These are phyloP conservation scores for Aspergillus sp. DNA, from an alignment of 2,329 filamentous ascomycete species.

Conservation along the genomic window DNA sequence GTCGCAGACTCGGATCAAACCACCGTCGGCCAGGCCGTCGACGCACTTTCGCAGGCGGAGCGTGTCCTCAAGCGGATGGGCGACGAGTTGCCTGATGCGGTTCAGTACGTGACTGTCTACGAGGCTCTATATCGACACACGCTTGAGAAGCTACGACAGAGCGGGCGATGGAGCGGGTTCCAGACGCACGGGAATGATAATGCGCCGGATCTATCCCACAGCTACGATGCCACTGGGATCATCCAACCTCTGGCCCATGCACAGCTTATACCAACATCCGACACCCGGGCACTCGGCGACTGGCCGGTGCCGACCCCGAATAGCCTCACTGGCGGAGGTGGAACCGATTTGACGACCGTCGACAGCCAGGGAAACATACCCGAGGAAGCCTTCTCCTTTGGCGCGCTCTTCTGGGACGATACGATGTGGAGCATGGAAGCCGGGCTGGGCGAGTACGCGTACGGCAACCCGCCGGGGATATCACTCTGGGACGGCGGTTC, in stretches of 20 bases:
- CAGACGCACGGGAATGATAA: no score
- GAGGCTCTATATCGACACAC: conserved; percentile 23
- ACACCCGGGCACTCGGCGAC: neutral
- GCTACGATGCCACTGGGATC: no score
- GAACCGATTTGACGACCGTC: neutral
- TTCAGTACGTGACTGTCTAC: conserved; percentile 27
- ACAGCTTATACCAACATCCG: no score
- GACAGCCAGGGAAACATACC: neutral
- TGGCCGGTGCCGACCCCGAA: neutral
- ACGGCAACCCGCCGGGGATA: conserved; percentile 3
- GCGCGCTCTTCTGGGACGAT: conserved; percentile 1
- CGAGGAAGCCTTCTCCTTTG: neutral
- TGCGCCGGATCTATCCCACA: no score
- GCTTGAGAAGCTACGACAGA: conserved; percentile 1
- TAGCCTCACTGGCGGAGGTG: neutral
- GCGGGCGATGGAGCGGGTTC: neutral
- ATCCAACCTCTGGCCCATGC: no score
- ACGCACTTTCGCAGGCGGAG: conserved; percentile 21
- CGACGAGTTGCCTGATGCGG: conserved; percentile 24
- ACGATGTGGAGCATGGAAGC: conserved; percentile 9
- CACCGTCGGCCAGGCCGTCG: conserved; percentile 15
- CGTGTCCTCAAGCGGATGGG: conserved; percentile 22
- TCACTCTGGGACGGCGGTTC: neutral
- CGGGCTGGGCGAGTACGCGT: conserved; percentile 2
- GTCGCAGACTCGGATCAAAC: conserved; percentile 15